Conservation (phyloP, 1,284 basidiomycete species). For the Microbotryum intermedium region DNA sequence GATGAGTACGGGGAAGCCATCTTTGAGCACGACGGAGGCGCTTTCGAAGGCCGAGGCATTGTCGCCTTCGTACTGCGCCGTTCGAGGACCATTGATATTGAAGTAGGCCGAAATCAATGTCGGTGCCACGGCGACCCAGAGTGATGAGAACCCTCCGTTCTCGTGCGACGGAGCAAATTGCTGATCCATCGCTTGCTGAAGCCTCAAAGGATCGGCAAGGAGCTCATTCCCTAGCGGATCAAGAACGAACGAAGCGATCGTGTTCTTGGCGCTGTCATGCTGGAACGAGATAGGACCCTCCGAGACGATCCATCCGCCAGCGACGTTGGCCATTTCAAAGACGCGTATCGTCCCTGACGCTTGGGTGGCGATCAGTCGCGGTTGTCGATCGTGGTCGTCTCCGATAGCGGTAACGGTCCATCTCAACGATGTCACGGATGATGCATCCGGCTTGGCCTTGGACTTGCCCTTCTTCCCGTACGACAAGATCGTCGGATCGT, state of each 20-base stretch:
- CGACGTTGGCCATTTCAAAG: conserved; percentile 20
- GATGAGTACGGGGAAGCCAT: conserved; percentile 18
- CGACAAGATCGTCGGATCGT: conserved; percentile 38
- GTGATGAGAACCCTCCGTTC: conserved; percentile 35
- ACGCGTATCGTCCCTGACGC: conserved; percentile 47
- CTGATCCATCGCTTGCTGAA: conserved; percentile 27
- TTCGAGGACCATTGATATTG: conserved; percentile 40
- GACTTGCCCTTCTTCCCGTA: conserved; percentile 38
- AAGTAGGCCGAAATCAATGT: conserved; percentile 39
- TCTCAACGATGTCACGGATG: conserved; percentile 48
- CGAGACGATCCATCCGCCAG: conserved; percentile 13
- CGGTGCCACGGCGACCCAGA: conserved; percentile 44
- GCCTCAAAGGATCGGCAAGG: conserved; percentile 31
- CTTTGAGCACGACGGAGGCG: conserved; percentile 10
- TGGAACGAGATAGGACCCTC: conserved; percentile 2
- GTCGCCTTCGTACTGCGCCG: conserved; percentile 20
- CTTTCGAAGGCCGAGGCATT: conserved; percentile 3
- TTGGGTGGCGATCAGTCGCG: conserved; percentile 57
- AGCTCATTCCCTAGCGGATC: conserved; percentile 15
- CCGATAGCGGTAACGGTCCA: conserved; percentile 58
- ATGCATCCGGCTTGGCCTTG: conserved; percentile 38
- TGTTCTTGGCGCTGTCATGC: conserved; percentile 15
- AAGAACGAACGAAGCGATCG: conserved; percentile 18
- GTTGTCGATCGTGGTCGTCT: conserved; percentile 34
- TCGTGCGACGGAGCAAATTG: conserved; percentile 27